Conservation (phyloP, 257 asterid species). For the Verbena officinalis region DNA sequence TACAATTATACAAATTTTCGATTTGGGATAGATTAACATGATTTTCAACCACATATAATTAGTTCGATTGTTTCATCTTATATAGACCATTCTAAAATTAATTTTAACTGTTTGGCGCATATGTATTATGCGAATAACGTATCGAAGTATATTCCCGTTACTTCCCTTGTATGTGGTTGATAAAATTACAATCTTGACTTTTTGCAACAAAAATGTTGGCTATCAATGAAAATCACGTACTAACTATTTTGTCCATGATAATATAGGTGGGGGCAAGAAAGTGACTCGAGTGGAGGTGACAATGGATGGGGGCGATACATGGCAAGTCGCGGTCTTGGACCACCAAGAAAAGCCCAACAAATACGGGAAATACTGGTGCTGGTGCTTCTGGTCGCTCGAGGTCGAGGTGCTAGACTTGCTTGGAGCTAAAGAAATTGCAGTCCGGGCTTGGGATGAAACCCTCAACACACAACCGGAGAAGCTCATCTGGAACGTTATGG, state of each 20-base stretch:
- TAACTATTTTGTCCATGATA: neutral
- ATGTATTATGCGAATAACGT: too few relatives aligned
- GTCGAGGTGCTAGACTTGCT: conserved; percentile 86
- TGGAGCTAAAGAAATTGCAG: conserved; percentile 81
- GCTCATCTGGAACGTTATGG: conserved; percentile 95
- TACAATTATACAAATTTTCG: too few relatives aligned
- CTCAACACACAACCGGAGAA: conserved; percentile 93
- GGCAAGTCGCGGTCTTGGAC: conserved; percentile 65
- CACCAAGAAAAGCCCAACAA: conserved; percentile 75
- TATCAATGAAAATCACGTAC: neutral
- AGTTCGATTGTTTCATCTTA: too few relatives aligned
- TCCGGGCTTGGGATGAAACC: conserved; percentile 92
- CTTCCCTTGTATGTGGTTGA: too few relatives aligned
- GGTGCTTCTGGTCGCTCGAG: conserved; percentile 95
- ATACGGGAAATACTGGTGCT: conserved; percentile 91
- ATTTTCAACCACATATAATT: too few relatives aligned
- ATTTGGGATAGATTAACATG: too few relatives aligned
- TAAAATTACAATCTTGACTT: conserved; percentile 13
- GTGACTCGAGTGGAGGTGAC: conserved; percentile 94
- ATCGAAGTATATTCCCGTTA: too few relatives aligned
- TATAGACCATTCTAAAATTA: too few relatives aligned
- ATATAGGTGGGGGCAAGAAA: conserved; percentile 90
- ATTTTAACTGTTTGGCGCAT: too few relatives aligned
- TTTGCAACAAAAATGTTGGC: neutral
- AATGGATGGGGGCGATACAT: conserved; percentile 85